Base-by-base conservation (phyloP, 1,139 yeast genomes). In the Hyphopichia khmerensis region DNA sequence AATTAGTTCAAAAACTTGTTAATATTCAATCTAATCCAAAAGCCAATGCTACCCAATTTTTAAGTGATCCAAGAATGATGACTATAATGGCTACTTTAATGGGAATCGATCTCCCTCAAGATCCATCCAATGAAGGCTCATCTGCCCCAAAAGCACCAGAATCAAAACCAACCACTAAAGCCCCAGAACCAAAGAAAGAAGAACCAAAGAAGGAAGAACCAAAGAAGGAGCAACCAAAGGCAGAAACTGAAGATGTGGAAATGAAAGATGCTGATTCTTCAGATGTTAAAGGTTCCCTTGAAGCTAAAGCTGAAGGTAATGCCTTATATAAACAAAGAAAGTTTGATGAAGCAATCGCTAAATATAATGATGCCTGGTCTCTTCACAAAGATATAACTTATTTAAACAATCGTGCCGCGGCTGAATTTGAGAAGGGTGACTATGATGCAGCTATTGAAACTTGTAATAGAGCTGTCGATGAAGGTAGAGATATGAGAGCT, bases 391-490 rank as follows among this genome's bases (percentile, higher is more conserved):
- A 95, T 60, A 88, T 93, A 57, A 93, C 99, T 1, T 95, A 87
- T 65, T 76, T 95, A 62, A 95, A 93, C 73, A 95, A 95, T 75
- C 82, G 95, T 59, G 95, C 99, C 31, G 99, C 99, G 43, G 99
- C 99, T 24, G 96, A 93, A 66, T 93, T 69, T 57, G 99, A 95
- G 69, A 90, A 91, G 66, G 96, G 95, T 46, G 97, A 90, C 57
- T 88, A 80, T 57, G 96, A 89, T 45, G 69, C 83, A 14, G 91
- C 96, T 33, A 86, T 93, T 51, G 68, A 75, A 44, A 88, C 98
- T 5, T 86, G 97, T 66, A 71, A 80, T 52, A 69, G 72, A 44
- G 98, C 99, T 15, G 78, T 93, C 48, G 96, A 88, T 39, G 81
- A 87, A 62, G 97, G 96, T 50, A 82, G 96, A 69, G 95, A 86